Base-by-base conservation (phyloP, 345 rosid genomes). In the Brassica incana region DNA sequence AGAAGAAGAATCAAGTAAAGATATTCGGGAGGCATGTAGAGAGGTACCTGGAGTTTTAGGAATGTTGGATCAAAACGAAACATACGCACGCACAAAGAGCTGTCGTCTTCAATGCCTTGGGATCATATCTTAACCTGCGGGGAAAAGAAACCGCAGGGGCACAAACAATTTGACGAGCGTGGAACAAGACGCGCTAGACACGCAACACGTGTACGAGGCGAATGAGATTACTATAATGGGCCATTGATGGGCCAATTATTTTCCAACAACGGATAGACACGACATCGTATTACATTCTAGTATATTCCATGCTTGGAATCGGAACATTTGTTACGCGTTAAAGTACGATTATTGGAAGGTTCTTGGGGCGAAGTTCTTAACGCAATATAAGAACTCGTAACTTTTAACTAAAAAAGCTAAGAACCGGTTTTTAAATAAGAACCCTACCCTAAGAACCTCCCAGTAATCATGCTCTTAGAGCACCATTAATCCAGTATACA, bases 31-130 rank as follows among this genome's bases (percentile, higher is more conserved):
- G 16, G 8, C 58, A 50, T 50, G 54, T 45, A 45, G n/a, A 60
- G 6, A 23, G 27, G 29, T 58, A 81, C 84, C 80, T 72, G 80
- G n/a, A 81, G 80, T 45, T 76, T 76, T 27, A 76, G 9, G 58
- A 71, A 81, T 76, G 77, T 66, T 3, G 84, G 77, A 81, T 81
- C 80, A 60, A 77, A 81, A 60, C 84, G 60, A 81, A 81, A 76
- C 84, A 81, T 71, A 81, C 5, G 70, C 73, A 33, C 73, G 27
- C 27, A 52, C 20, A 5, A 50, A 54, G 33, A 67, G 10, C 63
- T 50, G 16, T 50, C 29, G 56, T 56, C 48, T 76, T 48, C 77
- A 76, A 72, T 36, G 29, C 29, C 36, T 58, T 65, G 12, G 35
- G n/a, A 56, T 66, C 77, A 75, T 64, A 36, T 35, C 72, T 16